Base-by-base conservation (phyloP, 2,329 filamentous ascomycete species). In the Chaetomium sp. region DNA sequence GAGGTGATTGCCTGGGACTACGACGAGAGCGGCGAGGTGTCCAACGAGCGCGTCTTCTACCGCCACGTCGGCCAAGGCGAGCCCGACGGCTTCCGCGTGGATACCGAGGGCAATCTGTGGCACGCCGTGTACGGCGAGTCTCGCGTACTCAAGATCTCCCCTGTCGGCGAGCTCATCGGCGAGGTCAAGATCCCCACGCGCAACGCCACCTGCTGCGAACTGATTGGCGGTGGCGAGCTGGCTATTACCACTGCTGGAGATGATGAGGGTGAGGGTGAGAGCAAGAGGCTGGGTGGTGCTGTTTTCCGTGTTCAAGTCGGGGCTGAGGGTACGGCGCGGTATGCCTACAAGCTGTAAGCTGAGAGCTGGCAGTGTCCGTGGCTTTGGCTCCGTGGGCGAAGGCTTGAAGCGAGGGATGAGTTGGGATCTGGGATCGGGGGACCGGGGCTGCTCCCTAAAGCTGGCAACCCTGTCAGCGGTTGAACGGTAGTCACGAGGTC, bases 31-130 rank as follows among this genome's bases (percentile, higher is more conserved):
- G 87, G 87, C 36, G 73, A 87, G n/a, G 76, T 89, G 52, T 80
- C 79, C 56, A 86, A 88, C 70, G 80, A 83, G 66, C 82, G 87
- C 54, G 75, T 86, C 40, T 90, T 91, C 72, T 92, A 91, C 73
- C 75, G 79, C 55, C 83, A 91, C 67, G 77, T 80, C 4, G 80
- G 80, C 1, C 70, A 79, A 33, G 85, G 86, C 48, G 81, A 83
- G 59, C 90, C 90, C 1, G 91, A 96, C 70, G 91, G 91, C 2
- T 91, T 92, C 72, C 85, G 86, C 59, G 81, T 95, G 65, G 91
- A 96, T 67, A 80, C 79, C 44, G 83, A 95, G 53, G 91, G 90
- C n/a, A 86, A 87, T 73, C 78, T 96, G 65, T 96, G 92, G 91
- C 85, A 88, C 59, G 88, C 89, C 6, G 77, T 94, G n/a, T 94